Evolutionary conservation across 1,139 yeast genomes (phyloP), one percentile per base, ranked within the genome.

Genomic region (Candida pseudoviswanathii): DNA sequence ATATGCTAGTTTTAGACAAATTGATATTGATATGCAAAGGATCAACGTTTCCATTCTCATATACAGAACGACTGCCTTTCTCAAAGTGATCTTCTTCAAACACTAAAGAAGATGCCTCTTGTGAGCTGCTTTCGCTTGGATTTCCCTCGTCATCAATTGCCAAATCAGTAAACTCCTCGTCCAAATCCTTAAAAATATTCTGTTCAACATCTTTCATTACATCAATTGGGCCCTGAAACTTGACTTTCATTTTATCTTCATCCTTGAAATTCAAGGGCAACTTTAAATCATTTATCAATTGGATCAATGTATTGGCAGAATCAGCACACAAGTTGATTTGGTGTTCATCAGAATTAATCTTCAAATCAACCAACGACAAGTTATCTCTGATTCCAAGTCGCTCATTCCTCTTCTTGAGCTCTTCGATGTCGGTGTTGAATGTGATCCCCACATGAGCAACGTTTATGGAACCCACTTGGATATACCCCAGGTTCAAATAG

Each of bases 301-400:
- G 96, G 2, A 82, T 56, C 40, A 91, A 66, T 5, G 92, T 82
- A 59, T 89, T 86, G 0, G 85, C 77, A 0, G 97, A 89, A 64
- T 92, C 98, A 0, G 97, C 94, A 68, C 97, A 91, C 2, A 90
- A 59, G 37, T 85, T 85, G 1, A 86, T 46, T 26, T 72, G 75
- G 22, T 80, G 61, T 10, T 74, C 71, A 48, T 83, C 88, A 10
- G 81, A 61, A 44, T 75, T 75, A 10, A 85, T 61, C 46, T 75
- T 77, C 31, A 84, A 49, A 45, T 78, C 81, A 3, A 80, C 47
- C 6, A 66, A 48, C 0, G 80, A 59, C 42, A 64, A 48, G 47
- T 56, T 53, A 11, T 63, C 59, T 29, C 57, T 55, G 16, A 66
- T 58, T 4, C 64, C 63, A 22, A 64, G 50, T 24, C 53, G 52